Evolutionary conservation across 228 moss, liverwort and hornwort genomes (phyloP).

Genomic region (Sphagnum fallax): DNA sequence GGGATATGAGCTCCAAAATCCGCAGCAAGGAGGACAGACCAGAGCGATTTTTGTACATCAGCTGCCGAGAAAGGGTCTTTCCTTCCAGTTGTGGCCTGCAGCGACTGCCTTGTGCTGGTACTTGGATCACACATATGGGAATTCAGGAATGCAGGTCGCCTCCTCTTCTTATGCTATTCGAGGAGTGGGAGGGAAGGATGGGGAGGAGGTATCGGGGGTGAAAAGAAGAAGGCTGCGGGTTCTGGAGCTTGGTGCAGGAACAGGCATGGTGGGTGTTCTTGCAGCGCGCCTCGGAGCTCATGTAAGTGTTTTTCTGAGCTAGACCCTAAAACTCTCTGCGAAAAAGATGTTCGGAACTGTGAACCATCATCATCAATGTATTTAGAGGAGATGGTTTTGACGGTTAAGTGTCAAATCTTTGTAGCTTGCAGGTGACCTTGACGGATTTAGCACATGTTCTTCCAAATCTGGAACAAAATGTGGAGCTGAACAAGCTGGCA

Average conservation of each 20-base stretch:
- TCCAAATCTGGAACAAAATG: conserved; percentile 55
- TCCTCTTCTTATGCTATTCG: not conserved
- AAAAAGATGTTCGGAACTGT: too few relatives aligned
- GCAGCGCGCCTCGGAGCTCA: conserved; percentile 70
- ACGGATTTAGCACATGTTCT: conserved; percentile 82
- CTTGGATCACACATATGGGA: conserved; percentile 34
- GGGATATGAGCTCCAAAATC: conserved; percentile 16
- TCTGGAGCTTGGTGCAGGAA: conserved; percentile 86
- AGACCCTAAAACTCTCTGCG: too few relatives aligned
- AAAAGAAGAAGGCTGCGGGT: conserved; percentile 25
- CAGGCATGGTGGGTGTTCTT: conserved; percentile 77
- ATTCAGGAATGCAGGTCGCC: conserved; percentile 11
- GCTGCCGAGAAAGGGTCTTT: conserved; percentile 62
- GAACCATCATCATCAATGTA: too few relatives aligned
- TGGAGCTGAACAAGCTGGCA: conserved; percentile 40
- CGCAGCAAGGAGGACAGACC: conserved; percentile 3
- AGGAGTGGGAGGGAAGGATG: not conserved
- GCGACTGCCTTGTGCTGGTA: conserved; percentile 61
- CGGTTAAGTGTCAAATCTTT: too few relatives aligned
- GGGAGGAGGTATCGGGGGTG: not conserved
- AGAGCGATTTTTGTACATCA: conserved; percentile 45
- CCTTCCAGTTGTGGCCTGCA: conserved; percentile 93
- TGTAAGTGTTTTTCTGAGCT: conserved; percentile 15
- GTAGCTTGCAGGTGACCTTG: conserved; percentile 34
- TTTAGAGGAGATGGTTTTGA: too few relatives aligned